Evolutionary conservation across 345 rosid species (phyloP), one percentile per base, ranked within the genome.

Genomic region (Excoecaria cochinchinensis): DNA sequence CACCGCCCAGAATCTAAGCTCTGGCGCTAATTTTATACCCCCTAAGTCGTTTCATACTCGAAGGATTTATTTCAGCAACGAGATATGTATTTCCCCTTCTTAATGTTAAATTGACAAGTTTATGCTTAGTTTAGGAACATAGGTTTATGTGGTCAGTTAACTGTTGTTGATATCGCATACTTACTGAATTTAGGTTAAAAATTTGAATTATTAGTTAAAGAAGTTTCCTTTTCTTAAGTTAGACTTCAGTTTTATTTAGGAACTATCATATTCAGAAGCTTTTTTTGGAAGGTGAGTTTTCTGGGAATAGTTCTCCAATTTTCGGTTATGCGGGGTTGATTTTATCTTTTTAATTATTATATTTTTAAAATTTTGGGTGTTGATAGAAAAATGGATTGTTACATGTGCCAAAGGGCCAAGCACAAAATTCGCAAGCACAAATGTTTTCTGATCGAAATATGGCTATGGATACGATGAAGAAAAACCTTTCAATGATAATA

Each of bases 381-480:
- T 70, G 13, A 79, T 81, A 95, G 99, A 98, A 95, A 82, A 93
- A 95, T 82, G 98, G 99, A 60, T 87, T 96, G 71, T 76, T 96
- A 74, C 70, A 73, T 84, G 97, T 96, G 79, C 99, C 99, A 0
- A 93, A 90, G 78, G 98, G 90, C 1, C 89, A 90, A 82, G 92
- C 80, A 61, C 88, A 77, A 76, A 96, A 96, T 81, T 76, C 98
- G 4, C 99, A 96, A 83, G 99, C 99, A 0, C 97, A 92, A 75
- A 96, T 96, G 99, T 90, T 96, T 77, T 93, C 99, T 77, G 99
- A 96, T 84, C 99, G 98, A 19, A 96, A 96, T 82, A 93, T 96
- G 98, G 99, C 99, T 22, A 93, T 93, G 99, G 99, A 93, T 76
- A 96, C 93, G 98, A 93, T 96, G 99, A 96, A 96, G 91, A 93